These are phyloP conservation scores for Astragalus membranaceus DNA, from an alignment of 306 rosid species.

Conservation along the genomic window DNA sequence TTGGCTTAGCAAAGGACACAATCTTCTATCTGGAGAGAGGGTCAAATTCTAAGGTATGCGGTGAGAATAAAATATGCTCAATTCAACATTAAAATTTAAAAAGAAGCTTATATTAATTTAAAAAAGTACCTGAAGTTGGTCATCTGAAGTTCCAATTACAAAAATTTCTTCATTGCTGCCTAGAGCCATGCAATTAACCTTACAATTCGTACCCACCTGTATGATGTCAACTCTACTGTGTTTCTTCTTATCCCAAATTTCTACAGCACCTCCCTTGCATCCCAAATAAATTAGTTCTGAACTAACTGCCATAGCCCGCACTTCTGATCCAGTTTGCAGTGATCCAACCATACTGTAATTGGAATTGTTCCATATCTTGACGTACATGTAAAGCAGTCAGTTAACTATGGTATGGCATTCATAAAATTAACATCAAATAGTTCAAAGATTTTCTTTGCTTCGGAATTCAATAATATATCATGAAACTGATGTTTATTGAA, in stretches of 20 bases:
- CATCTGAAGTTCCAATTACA: conserved; percentile 80
- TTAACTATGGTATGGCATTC: not conserved
- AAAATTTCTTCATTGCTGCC: conserved; percentile 65
- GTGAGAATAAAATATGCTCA: too few relatives aligned
- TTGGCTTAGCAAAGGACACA: too few relatives aligned
- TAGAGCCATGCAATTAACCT: conserved; percentile 59
- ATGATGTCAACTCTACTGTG: conserved; percentile 50
- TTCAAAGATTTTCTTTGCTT: not conserved
- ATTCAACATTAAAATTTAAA: not conserved
- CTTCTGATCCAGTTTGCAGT: conserved; percentile 54
- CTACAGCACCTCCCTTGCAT: conserved; percentile 74
- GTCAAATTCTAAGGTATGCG: too few relatives aligned
- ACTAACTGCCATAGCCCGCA: conserved; percentile 71
- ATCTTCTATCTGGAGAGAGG: too few relatives aligned
- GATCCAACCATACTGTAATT: conserved; percentile 56
- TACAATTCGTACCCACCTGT: conserved; percentile 58
- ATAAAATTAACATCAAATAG: conserved; percentile 5
- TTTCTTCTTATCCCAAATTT: conserved; percentile 73
- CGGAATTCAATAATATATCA: not conserved
- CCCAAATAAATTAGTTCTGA: conserved; percentile 81
- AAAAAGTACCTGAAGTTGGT: conserved; percentile 63
- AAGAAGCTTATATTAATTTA: not conserved
- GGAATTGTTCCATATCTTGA: conserved; percentile 68
- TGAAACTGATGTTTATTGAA: not conserved
- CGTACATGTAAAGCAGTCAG: conserved; percentile 11